phyloP scores from a whole-genome alignment of 2,329 filamentous ascomycete species.

The Raffaelea deltoideospora region DNA sequence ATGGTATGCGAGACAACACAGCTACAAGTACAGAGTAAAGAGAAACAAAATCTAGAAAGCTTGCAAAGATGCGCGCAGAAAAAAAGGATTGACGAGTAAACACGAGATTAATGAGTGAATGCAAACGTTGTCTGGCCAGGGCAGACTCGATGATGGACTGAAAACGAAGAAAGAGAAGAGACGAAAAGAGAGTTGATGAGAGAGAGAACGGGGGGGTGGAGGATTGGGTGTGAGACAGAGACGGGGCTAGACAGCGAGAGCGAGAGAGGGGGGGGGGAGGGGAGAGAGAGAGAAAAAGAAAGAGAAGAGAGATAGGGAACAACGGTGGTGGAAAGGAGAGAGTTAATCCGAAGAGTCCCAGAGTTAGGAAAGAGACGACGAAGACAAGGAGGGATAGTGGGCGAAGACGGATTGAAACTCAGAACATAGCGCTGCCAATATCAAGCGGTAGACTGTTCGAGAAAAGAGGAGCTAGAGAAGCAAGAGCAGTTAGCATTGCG shows the following conservation, averaged over 20 bases:
- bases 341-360: slow-evolving; percentile 5
- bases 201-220: not conserved
- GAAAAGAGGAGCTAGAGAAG: slow-evolving; percentile 1
- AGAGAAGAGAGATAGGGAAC: not conserved
- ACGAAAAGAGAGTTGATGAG: not conserved
- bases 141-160: slow-evolving; percentile 3
- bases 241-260: not conserved
- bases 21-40: no score
- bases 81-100: no score
- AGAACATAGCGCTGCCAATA: not conserved
- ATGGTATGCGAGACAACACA: no score
- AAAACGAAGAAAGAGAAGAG: slow-evolving; percentile 9
- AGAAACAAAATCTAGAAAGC: no score
- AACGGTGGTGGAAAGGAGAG: not conserved
- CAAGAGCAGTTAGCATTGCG: not conserved
- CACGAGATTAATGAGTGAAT: not conserved
- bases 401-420: not conserved
- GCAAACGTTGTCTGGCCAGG: not conserved
- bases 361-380: slow-evolving; percentile 2
- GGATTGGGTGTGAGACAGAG: not conserved
- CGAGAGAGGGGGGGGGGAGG: not conserved
- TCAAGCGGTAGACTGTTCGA: slow-evolving; percentile 3
- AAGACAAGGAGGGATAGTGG: slow-evolving; percentile 1
- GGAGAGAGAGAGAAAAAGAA: not conserved
- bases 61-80: no score